phyloP scores from a whole-genome alignment of 2,329 filamentous ascomycete species.

The Aspergillus amoenus region DNA sequence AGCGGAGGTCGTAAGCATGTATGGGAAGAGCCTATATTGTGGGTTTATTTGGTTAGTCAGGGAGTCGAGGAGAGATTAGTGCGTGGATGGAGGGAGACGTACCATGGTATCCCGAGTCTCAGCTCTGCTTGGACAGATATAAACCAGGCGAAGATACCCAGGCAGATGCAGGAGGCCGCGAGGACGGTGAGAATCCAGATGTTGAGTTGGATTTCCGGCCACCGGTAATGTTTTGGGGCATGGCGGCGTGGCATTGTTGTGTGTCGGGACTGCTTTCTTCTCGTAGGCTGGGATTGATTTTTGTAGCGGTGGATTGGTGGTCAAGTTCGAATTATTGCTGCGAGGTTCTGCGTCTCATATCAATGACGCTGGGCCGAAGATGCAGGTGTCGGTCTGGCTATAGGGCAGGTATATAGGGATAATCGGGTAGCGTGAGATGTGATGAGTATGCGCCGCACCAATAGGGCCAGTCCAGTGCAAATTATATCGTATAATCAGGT shows the following conservation, averaged over 20 bases:
- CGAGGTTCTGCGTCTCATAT: background rate
- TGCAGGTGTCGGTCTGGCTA: background rate
- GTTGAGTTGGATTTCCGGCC: constrained; percentile 65
- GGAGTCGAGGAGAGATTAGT: background rate
- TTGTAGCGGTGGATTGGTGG: background rate
- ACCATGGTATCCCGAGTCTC: constrained; percentile 61
- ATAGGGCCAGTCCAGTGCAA: background rate
- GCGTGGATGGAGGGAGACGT: constrained; percentile 20
- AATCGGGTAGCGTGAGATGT: background rate
- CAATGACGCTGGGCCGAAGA: background rate
- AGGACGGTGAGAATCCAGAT: constrained; percentile 65
- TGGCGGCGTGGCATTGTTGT: constrained; percentile 33
- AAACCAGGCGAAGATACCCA: constrained; percentile 62
- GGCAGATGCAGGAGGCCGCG: constrained; percentile 55
- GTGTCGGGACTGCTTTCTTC: background rate
- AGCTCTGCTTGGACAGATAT: constrained; percentile 58
- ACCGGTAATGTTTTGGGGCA: constrained; percentile 55
- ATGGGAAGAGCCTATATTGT: constrained; percentile 60
- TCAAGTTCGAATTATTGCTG: background rate
- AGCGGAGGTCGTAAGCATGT: constrained; percentile 58
- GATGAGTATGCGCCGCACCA: background rate
- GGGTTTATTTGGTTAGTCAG: background rate
- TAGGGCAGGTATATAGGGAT: background rate
- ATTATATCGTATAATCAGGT: background rate
- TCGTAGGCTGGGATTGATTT: background rate